Percentiles rank a stretch among this genome's conserved stretches.
Conservation (phyloP, 495 filamentous ascomycete genomes). For the Podospora pseudocomata region DNA sequence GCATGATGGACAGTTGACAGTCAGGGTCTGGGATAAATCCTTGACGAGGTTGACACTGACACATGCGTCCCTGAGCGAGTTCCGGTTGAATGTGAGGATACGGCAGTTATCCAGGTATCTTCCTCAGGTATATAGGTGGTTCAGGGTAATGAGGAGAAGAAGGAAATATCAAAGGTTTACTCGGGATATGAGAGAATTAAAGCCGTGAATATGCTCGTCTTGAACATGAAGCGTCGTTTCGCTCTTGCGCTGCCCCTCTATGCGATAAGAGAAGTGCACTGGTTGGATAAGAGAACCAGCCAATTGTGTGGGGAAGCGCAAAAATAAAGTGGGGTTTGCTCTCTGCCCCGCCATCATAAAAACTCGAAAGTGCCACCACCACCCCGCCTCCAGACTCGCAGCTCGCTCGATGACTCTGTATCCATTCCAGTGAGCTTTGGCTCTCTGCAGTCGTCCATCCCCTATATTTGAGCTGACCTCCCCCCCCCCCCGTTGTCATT, state of each 20-base stretch:
- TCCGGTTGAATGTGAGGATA: background rate
- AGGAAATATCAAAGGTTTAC: background rate
- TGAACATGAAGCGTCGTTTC: background rate
- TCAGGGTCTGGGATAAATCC: background rate
- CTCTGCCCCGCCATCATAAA: slow-evolving; percentile 18
- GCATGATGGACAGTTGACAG: background rate
- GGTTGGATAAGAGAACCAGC: background rate
- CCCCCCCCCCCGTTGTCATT: background rate
- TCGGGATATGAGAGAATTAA: background rate
- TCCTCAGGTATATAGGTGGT: no score
- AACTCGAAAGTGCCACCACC: slow-evolving; percentile 18
- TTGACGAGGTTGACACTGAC: background rate
- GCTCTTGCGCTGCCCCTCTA: background rate
- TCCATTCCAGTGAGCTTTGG: slow-evolving; percentile 21
- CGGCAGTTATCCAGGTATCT: background rate
- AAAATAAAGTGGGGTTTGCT: background rate
- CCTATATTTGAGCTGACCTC: background rate
- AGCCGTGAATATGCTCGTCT: background rate
- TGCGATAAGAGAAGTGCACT: background rate
- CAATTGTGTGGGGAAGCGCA: background rate
- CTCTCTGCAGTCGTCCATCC: slow-evolving; percentile 20
- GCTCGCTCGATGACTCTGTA: slow-evolving; percentile 11
- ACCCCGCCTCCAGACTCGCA: slow-evolving; percentile 20
- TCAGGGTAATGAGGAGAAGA: background rate
- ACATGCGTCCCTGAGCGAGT: background rate